Evolutionary conservation across 805 yeast genomes (phyloP).

Genomic region (Myxozyma mucilagina): DNA sequence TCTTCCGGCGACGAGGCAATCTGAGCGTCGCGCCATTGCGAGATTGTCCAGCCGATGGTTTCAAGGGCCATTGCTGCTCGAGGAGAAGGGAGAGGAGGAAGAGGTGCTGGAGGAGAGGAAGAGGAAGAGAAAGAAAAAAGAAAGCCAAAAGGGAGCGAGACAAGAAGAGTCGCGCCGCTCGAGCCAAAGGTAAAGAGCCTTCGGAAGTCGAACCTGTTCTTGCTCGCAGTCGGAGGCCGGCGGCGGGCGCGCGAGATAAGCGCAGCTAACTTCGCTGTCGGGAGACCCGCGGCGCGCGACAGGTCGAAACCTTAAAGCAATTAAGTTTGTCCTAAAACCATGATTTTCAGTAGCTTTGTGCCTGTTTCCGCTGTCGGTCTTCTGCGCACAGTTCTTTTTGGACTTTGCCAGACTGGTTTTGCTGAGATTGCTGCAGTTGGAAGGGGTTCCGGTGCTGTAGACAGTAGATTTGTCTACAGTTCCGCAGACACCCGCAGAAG

Average conservation of each 20-base stretch:
- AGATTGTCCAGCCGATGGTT: constrained; percentile 72
- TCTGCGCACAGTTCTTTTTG: neutral
- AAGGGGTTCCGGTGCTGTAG: too few species aligned
- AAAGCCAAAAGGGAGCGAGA: neutral
- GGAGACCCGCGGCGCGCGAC: neutral
- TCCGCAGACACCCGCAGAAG: too few species aligned
- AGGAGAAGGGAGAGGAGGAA: neutral
- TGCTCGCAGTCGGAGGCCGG: constrained; percentile 7
- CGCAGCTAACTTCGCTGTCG: neutral
- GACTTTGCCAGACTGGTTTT: neutral
- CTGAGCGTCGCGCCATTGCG: constrained; percentile 77
- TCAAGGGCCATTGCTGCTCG: constrained; percentile 23
- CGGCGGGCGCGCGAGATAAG: constrained; percentile 18
- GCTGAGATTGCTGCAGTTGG: neutral
- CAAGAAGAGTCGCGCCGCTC: neutral
- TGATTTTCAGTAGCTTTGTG: neutral
- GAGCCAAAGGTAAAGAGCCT: neutral
- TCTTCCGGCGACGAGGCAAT: constrained; percentile 57
- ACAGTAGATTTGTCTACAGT: too few species aligned
- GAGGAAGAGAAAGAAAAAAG: neutral
- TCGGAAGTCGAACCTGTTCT: neutral
- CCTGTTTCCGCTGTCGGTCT: neutral
- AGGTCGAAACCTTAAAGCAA: neutral
- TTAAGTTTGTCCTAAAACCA: neutral
- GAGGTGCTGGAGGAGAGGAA: neutral